Evolutionary conservation across 106 monocot genomes (phyloP), one percentile per base, ranked within the genome.

Genomic region (Apostasia ramifera): DNA sequence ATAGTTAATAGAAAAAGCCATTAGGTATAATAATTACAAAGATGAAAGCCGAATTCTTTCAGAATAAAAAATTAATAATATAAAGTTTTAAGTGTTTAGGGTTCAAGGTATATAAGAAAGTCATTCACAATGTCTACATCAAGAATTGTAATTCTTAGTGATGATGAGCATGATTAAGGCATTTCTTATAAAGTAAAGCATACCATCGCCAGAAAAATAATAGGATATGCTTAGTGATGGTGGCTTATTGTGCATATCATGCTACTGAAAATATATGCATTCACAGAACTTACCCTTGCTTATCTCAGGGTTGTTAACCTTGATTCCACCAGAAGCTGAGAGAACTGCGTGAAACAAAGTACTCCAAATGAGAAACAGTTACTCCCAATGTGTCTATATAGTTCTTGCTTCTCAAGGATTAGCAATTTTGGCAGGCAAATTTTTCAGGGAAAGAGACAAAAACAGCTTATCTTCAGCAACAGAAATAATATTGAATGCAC

Each of bases 241-340:
- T 26, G 26, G 26, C 26, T 26, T 26, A 26, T 26, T 26, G 26
- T 26, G 26, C 26, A 26, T 26, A 26, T 26, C 26, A 26, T 26
- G 26, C 26, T 26, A 26, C 26, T 26, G 26, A 26, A 26, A 26
- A 26, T 26, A 26, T 26, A 26, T 14, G n/a, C 15, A 4, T 48
- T 56, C 44, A 11, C 40, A 48, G 2, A 40, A 74, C 54, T 53
- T 84, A 88, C 88, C 81, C 64, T 72, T 82, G 68, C 74, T 82
- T 67, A 84, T 73, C 45, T 71, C 57, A 8, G 88, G 88, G 11
- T 71, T 76, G 46, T 84, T 76, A 40, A 84, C 84, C 68, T 63
- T 84, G 44, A 88, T 77, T 59, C 88, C 88, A 77, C 88, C 84
- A 40, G 79, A 70, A 48, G 88, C 88, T 66, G 88, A 88, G 40